Evolutionary conservation across 768 basidiomycete species (phyloP).

Genomic region (Roridomyces roridus): DNA sequence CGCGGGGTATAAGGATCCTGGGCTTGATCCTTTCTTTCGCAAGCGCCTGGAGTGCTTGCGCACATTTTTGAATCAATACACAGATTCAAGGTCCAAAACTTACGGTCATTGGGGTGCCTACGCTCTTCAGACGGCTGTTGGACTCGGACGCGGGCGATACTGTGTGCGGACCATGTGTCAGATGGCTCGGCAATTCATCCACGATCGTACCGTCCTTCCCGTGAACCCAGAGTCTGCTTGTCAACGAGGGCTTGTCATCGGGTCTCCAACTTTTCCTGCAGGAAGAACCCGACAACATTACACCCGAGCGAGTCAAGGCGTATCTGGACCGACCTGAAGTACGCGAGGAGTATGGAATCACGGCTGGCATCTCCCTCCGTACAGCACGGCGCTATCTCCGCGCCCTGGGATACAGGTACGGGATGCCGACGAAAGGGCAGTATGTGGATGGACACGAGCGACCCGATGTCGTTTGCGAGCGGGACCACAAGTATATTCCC

Average conservation of each 20-base stretch:
- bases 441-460: slow-evolving; percentile 41
- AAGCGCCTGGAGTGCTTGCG: slow-evolving; percentile 6
- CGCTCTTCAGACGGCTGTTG: neutral
- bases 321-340: slow-evolving; percentile 21
- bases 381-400: slow-evolving; percentile 34
- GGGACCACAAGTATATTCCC: slow-evolving; percentile 30
- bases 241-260: slow-evolving; percentile 23
- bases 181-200: slow-evolving; percentile 7
- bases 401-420: slow-evolving; percentile 28
- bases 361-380: slow-evolving; percentile 21
- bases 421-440: slow-evolving; percentile 23
- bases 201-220: slow-evolving; percentile 10
- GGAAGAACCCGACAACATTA: slow-evolving; percentile 28
- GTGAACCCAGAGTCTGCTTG: slow-evolving; percentile 22
- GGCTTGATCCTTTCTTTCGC: neutral
- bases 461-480: slow-evolving; percentile 35
- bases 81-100: neutral
- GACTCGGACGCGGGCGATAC: neutral
- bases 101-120: neutral
- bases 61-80: slow-evolving; percentile 8
- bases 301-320: slow-evolving; percentile 28
- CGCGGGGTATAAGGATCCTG: neutral
- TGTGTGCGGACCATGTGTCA: neutral
- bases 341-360: slow-evolving; percentile 9
- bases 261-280: slow-evolving; percentile 26